phyloP scores from a whole-genome alignment of 2,329 filamentous ascomycete genomes.

The Ophiostoma triangulosporum region DNA sequence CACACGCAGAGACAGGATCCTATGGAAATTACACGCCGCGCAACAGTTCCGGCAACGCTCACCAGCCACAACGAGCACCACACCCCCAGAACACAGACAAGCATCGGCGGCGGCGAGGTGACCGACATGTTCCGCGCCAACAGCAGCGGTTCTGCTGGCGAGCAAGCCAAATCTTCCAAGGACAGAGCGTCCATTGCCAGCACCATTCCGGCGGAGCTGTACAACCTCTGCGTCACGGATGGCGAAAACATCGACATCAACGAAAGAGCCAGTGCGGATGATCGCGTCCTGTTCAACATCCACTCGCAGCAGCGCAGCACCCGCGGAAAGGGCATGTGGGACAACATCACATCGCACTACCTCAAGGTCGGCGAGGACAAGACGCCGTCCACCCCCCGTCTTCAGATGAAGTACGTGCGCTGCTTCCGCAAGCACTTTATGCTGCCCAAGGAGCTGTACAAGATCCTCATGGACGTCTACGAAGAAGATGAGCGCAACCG shows the following conservation, averaged over 20 bases:
- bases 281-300: constrained; percentile 36
- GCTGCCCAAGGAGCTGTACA: constrained; percentile 25
- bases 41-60: background rate
- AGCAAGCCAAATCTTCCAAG: no score
- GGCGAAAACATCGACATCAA: constrained; percentile 21
- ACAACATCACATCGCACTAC: constrained; percentile 34
- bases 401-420: constrained; percentile 44
- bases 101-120: background rate
- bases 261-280: constrained; percentile 31
- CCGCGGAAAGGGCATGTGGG: constrained; percentile 47
- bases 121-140: background rate
- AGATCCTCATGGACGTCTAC: constrained; percentile 27
- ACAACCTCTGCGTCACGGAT: background rate
- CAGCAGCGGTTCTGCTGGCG: background rate
- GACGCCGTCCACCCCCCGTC: constrained; percentile 25
- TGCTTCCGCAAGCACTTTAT: constrained; percentile 33
- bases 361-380: constrained; percentile 19
- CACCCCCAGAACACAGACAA: background rate
- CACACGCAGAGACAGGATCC: background rate
- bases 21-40: background rate
- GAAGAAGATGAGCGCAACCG: constrained; percentile 28
- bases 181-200: background rate
- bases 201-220: background rate
- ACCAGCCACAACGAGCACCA: background rate
- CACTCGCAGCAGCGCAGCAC: constrained; percentile 30